Conservation (phyloP, 192 early-diverging fungal species). For the Rhizophagus sp. region DNA sequence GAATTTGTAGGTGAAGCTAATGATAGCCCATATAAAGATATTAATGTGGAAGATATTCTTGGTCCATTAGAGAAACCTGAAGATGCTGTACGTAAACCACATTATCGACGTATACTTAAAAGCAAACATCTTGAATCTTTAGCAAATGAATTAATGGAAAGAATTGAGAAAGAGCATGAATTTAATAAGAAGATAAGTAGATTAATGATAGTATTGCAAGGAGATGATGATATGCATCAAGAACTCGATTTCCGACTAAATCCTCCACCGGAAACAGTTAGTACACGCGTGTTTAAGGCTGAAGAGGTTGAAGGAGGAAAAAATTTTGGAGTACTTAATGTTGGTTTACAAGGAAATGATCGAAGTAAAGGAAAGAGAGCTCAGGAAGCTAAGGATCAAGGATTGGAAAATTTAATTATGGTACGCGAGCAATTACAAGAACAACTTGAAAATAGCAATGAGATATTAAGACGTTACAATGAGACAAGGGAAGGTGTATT, state of each 20-base stretch:
- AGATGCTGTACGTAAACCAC: conserved; percentile 49
- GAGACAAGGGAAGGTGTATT: neutral
- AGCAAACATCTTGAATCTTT: conserved; percentile 55
- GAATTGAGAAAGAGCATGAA: conserved; percentile 64
- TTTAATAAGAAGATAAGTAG: conserved; percentile 60
- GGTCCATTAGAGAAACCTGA: conserved; percentile 56
- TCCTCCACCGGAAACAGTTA: conserved; percentile 22
- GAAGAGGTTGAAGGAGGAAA: conserved; percentile 26
- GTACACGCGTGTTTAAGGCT: conserved; percentile 19
- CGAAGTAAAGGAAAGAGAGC: conserved; percentile 21
- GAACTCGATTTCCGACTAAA: conserved; percentile 46
- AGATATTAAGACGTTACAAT: neutral
- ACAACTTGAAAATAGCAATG: neutral
- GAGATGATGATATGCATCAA: conserved; percentile 64
- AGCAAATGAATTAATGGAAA: conserved; percentile 56
- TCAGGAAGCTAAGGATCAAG: conserved; percentile 25
- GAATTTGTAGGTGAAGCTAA: conserved; percentile 48
- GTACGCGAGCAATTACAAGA: conserved; percentile 23
- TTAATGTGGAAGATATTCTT: conserved; percentile 61
- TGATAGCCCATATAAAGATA: conserved; percentile 63
- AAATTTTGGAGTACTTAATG: conserved; percentile 25
- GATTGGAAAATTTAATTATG: conserved; percentile 7
- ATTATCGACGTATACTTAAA: conserved; percentile 55
- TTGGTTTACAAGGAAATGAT: conserved; percentile 26
- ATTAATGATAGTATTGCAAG: conserved; percentile 52